These are phyloP conservation scores for Collybia sp. DNA, from an alignment of 768 basidiomycete species.

Conservation along the genomic window DNA sequence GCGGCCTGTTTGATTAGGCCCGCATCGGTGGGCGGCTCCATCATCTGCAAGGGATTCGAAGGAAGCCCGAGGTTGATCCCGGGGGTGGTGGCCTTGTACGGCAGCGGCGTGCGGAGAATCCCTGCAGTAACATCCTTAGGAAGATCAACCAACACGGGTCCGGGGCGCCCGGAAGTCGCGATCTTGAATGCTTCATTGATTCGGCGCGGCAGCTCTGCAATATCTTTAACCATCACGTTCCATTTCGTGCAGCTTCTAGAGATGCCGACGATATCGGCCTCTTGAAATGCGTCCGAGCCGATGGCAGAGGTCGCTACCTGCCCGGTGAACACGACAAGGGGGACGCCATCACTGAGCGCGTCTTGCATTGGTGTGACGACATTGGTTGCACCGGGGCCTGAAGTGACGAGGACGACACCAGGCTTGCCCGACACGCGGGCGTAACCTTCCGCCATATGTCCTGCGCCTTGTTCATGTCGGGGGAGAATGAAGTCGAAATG, in stretches of 20 bases:
- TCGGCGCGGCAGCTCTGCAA: slow-evolving; percentile 87
- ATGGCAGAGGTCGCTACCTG: slow-evolving; percentile 99
- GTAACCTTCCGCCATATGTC: slow-evolving; percentile 99
- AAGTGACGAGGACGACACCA: slow-evolving; percentile 96
- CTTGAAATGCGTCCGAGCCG: slow-evolving; percentile 98
- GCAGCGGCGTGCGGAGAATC: slow-evolving; percentile 79
- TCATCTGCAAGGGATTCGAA: slow-evolving; percentile 60
- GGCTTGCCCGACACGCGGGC: slow-evolving; percentile 97
- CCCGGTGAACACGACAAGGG: slow-evolving; percentile 92
- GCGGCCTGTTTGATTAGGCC: slow-evolving; percentile 80
- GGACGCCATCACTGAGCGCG: slow-evolving; percentile 89
- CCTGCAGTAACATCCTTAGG: slow-evolving; percentile 99
- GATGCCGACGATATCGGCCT: slow-evolving; percentile 96
- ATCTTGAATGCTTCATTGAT: slow-evolving; percentile 99
- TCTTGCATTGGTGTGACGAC: slow-evolving; percentile 98
- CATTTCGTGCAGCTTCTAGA: slow-evolving; percentile 97
- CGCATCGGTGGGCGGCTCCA: slow-evolving; percentile 56
- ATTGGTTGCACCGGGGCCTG: slow-evolving; percentile 97
- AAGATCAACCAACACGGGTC: slow-evolving; percentile 95
- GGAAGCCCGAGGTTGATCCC: slow-evolving; percentile 73
- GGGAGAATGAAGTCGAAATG: slow-evolving; percentile 96
- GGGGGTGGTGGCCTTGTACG: slow-evolving; percentile 82
- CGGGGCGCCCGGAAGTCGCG: slow-evolving; percentile 93
- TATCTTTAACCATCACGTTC: slow-evolving; percentile 99
- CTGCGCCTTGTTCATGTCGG: slow-evolving; percentile 96